phyloP scores from a whole-genome alignment of 1,139 yeast genomes.

The Suhomyces ambrosiae region DNA sequence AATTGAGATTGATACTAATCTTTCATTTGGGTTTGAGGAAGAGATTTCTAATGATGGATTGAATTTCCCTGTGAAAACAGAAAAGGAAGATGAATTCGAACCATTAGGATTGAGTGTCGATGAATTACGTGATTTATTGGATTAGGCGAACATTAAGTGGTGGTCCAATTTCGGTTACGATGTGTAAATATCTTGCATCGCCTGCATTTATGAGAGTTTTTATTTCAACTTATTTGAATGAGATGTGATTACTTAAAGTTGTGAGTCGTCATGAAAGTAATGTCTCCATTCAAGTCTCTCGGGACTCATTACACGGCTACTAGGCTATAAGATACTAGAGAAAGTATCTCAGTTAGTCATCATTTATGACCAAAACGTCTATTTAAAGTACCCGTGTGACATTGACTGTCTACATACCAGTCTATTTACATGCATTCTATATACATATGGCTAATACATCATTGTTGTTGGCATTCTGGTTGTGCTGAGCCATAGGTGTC shows the following conservation, averaged over 20 bases:
- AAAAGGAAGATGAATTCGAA: slow-evolving; percentile 4
- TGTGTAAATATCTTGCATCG: too few species aligned
- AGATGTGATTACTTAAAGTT: too few species aligned
- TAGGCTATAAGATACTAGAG: too few species aligned
- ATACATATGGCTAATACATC: slow-evolving; percentile 12
- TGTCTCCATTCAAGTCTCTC: too few species aligned
- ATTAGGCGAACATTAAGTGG: slow-evolving; percentile 18
- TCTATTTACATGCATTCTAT: slow-evolving; percentile 16
- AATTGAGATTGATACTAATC: slow-evolving; percentile 16
- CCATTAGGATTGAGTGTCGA: slow-evolving; percentile 35
- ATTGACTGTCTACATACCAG: neutral
- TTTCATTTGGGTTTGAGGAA: slow-evolving; percentile 21
- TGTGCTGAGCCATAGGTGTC: slow-evolving; percentile 24
- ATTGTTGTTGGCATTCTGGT: slow-evolving; percentile 49
- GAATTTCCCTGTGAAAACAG: slow-evolving; percentile 4
- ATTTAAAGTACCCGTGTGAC: too few species aligned
- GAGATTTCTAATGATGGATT: slow-evolving; percentile 7
- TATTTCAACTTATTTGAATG: too few species aligned
- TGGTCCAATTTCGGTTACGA: neutral
- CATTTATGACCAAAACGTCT: too few species aligned
- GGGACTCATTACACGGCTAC: too few species aligned
- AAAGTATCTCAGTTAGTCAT: too few species aligned
- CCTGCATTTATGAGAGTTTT: too few species aligned
- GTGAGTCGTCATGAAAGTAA: too few species aligned
- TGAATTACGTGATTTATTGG: slow-evolving; percentile 43